Evolutionary conservation across 768 basidiomycete species (phyloP).

Genomic region (Tricholoma sp.): DNA sequence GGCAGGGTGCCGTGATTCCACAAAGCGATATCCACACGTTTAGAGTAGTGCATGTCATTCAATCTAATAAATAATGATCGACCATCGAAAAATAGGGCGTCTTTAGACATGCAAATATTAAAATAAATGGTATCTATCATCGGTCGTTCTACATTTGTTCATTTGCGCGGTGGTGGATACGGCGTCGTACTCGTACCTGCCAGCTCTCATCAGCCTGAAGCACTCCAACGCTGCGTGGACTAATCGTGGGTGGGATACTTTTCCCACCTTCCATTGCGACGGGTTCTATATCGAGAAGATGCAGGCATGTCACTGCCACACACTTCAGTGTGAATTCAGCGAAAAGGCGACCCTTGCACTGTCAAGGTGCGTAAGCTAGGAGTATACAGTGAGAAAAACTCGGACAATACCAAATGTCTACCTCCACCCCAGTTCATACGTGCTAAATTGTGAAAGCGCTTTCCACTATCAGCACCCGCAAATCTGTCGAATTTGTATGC

Average conservation of each 20-base stretch:
- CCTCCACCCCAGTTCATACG: constrained; percentile 1
- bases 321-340: background rate
- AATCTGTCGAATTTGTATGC: constrained; percentile 1
- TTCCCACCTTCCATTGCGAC: background rate
- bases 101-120: too few relatives aligned
- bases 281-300: background rate
- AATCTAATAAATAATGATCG: too few relatives aligned
- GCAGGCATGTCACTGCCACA: background rate
- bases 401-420: background rate
- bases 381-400: background rate
- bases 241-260: background rate
- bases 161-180: background rate
- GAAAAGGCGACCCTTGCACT: constrained; percentile 1
- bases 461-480: background rate
- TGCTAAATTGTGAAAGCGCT: background rate
- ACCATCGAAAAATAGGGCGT: too few relatives aligned
- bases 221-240: background rate
- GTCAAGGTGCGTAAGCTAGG: background rate
- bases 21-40: too few relatives aligned
- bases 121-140: too few relatives aligned
- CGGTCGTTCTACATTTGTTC: too few relatives aligned
- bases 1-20: too few relatives aligned
- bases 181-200: background rate
- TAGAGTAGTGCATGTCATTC: too few relatives aligned
- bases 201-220: background rate